Conservation (phyloP, 805 yeast genomes). For the Hanseniaspora lachancei region DNA sequence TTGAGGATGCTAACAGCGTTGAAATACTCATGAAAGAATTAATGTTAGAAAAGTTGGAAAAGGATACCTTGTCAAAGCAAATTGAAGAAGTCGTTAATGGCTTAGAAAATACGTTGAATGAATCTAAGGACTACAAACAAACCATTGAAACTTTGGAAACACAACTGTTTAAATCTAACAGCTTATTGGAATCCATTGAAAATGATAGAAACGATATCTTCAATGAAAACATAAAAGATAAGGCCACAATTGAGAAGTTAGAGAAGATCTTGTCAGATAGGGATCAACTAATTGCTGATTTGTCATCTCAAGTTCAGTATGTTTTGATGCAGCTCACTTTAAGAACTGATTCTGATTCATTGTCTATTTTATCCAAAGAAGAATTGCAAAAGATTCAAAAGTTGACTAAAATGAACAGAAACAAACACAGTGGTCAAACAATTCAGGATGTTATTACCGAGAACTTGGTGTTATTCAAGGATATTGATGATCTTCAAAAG, state of each 20-base stretch:
- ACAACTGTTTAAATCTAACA: slow-evolving; percentile 42
- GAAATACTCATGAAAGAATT: slow-evolving; percentile 56
- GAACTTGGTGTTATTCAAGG: slow-evolving; percentile 57
- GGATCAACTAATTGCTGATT: slow-evolving; percentile 49
- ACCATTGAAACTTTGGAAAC: slow-evolving; percentile 44
- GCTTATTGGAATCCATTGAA: slow-evolving; percentile 39
- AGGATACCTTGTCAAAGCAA: slow-evolving; percentile 55
- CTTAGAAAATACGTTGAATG: slow-evolving; percentile 65
- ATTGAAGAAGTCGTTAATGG: slow-evolving; percentile 61
- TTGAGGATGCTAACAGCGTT: slow-evolving; percentile 19
- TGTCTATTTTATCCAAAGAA: slow-evolving; percentile 39
- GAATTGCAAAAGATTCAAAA: slow-evolving; percentile 55
- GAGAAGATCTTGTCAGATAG: slow-evolving; percentile 31
- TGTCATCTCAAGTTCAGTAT: slow-evolving; percentile 71
- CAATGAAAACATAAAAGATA: slow-evolving; percentile 18
- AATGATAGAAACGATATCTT: slow-evolving; percentile 33
- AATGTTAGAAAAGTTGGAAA: slow-evolving; percentile 55
- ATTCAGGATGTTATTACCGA: slow-evolving; percentile 61
- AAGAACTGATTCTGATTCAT: slow-evolving; percentile 41
- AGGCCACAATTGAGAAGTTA: slow-evolving; percentile 22
- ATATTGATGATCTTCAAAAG: slow-evolving; percentile 52
- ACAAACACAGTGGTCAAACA: slow-evolving; percentile 32
- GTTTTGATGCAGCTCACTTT: slow-evolving; percentile 55
- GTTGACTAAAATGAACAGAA: slow-evolving; percentile 27
- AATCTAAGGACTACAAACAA: slow-evolving; percentile 51